Percentiles rank a stretch among this genome's conserved stretches.
These are phyloP conservation scores for Fusarium begoniae DNA, from an alignment of 2,329 filamentous ascomycete species.

Conservation along the genomic window DNA sequence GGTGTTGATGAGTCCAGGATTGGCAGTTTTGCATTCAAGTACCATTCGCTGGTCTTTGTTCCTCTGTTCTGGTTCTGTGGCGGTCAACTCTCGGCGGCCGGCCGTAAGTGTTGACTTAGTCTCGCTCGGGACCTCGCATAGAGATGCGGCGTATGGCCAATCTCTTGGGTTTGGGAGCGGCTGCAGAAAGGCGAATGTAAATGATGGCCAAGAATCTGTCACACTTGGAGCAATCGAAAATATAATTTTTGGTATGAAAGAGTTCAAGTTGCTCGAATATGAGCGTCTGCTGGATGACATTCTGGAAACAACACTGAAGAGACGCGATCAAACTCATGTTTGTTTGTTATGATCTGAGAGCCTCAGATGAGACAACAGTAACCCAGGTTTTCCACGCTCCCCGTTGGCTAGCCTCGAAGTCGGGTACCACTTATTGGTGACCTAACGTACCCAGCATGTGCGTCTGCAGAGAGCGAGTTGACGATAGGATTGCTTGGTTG, in stretches of 20 bases:
- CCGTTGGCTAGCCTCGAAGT: slow-evolving; percentile 16
- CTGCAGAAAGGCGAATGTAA: slow-evolving; percentile 24
- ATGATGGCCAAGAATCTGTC: slow-evolving; percentile 14
- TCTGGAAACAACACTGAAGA: slow-evolving; percentile 1
- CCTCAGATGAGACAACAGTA: slow-evolving; percentile 36
- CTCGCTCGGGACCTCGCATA: slow-evolving; percentile 37
- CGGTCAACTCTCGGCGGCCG: slow-evolving; percentile 31
- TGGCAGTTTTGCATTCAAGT: slow-evolving; percentile 1
- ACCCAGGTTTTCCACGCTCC: slow-evolving; percentile 11
- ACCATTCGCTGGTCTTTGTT: not conserved
- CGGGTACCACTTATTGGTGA: slow-evolving; percentile 30
- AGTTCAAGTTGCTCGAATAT: slow-evolving; percentile 1
- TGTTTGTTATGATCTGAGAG: slow-evolving; percentile 40
- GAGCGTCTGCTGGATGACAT: slow-evolving; percentile 16
- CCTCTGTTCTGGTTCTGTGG: slow-evolving; percentile 18
- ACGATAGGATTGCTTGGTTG: slow-evolving; percentile 28
- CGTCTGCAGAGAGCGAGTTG: slow-evolving; percentile 26
- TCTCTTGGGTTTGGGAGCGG: slow-evolving; percentile 19
- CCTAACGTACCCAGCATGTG: slow-evolving; percentile 20
- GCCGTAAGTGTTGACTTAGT: slow-evolving; percentile 31
- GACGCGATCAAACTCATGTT: slow-evolving; percentile 34
- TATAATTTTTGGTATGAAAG: slow-evolving; percentile 4
- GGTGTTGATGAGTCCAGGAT: not conserved
- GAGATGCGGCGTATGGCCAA: slow-evolving; percentile 32
- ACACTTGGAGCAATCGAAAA: slow-evolving; percentile 20